Evolutionary conservation across 75 land plant genomes (phyloP).

Genomic region (Picea glauca): DNA sequence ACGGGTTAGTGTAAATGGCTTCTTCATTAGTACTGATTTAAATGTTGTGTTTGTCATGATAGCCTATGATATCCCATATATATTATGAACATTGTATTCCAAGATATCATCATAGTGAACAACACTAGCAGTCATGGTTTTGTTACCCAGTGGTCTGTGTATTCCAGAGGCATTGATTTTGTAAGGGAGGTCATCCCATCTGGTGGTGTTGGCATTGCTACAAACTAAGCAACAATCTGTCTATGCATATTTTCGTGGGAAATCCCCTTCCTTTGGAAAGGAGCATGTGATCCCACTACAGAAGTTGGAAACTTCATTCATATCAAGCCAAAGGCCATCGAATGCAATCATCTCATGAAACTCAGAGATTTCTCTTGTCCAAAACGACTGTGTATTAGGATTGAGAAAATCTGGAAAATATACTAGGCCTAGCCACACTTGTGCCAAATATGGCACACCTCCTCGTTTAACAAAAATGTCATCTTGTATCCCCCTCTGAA

Average conservation of each 20-base stretch:
- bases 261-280: slow-evolving; percentile 15
- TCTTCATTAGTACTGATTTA: slow-evolving; percentile 26
- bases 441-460: slow-evolving; percentile 53
- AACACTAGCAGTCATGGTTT: slow-evolving; percentile 47
- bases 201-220: slow-evolving; percentile 19
- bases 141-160: slow-evolving; percentile 29
- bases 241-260: slow-evolving; percentile 17
- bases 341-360: slow-evolving; percentile 63
- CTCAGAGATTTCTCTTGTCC: slow-evolving; percentile 53
- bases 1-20: slow-evolving; percentile 70
- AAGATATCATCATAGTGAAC: slow-evolving; percentile 42
- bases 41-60: slow-evolving; percentile 60
- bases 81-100: slow-evolving; percentile 77
- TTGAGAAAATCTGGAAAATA: slow-evolving; percentile 87
- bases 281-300: slow-evolving; percentile 32
- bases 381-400: slow-evolving; percentile 44
- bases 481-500: slow-evolving; percentile 46
- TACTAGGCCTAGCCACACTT: slow-evolving; percentile 90
- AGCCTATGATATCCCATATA: slow-evolving; percentile 64
- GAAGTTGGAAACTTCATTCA: slow-evolving; percentile 60
- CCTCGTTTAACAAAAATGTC: slow-evolving; percentile 75
- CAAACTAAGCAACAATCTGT: slow-evolving; percentile 37
- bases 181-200: slow-evolving; percentile 77
- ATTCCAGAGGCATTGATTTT: slow-evolving; percentile 42
- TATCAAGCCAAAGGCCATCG: slow-evolving; percentile 88